Evolutionary conservation across 164 flowering plant species (phyloP).

Genomic region (Litsea cubeba): DNA sequence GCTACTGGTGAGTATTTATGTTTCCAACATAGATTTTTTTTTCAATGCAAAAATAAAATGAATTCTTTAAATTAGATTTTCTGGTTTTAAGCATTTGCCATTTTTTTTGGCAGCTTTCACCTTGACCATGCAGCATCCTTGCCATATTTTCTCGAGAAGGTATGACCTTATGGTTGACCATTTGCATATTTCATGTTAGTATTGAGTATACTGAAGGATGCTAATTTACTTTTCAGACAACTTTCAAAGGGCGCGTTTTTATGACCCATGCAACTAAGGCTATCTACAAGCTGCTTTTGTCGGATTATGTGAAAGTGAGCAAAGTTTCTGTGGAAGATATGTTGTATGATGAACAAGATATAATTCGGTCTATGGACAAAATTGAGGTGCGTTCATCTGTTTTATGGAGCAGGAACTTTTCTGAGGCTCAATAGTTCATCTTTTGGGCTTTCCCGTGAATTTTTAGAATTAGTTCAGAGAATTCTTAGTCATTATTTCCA

Average conservation of each 20-base stretch:
- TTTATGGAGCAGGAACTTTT: neutral
- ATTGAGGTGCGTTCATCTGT: conserved; percentile 53
- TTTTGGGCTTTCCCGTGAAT: neutral
- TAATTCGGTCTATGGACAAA: conserved; percentile 88
- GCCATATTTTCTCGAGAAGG: conserved; percentile 96
- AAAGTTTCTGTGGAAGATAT: conserved; percentile 87
- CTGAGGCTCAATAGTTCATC: neutral
- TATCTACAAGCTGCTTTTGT: conserved; percentile 58
- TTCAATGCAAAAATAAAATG: too few relatives aligned
- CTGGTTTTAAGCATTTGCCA: neutral
- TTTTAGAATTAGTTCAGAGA: too few relatives aligned
- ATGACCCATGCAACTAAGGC: conserved; percentile 66
- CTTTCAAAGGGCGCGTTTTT: conserved; percentile 85
- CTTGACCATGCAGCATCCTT: conserved; percentile 98
- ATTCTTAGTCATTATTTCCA: too few relatives aligned
- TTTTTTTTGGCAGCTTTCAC: conserved; percentile 59
- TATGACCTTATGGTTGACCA: conserved; percentile 14
- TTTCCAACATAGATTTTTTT: too few relatives aligned
- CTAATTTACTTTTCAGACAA: conserved; percentile 50
- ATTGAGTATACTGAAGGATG: conserved; percentile 6
- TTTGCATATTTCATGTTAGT: neutral
- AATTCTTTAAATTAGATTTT: neutral
- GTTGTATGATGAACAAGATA: conserved; percentile 53
- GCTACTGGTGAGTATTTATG: too few relatives aligned
- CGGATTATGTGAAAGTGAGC: conserved; percentile 41